These are phyloP conservation scores for Phlyctochytrium planicorne DNA, from an alignment of 192 early-diverging fungal genomes.

Conservation along the genomic window DNA sequence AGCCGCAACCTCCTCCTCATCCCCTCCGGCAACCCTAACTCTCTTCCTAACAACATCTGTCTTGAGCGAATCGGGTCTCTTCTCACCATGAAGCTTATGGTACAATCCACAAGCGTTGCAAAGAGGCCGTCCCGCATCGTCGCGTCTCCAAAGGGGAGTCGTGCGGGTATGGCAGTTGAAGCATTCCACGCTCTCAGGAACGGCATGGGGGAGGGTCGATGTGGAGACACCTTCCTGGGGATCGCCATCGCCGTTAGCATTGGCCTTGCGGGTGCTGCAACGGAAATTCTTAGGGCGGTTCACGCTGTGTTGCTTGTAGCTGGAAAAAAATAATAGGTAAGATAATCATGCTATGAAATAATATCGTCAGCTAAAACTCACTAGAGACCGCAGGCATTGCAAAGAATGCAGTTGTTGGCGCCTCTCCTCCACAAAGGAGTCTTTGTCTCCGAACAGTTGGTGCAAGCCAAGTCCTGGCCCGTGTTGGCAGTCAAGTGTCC, in stretches of 20 bases:
- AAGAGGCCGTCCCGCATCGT: slow-evolving; percentile 7
- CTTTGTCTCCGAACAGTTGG: slow-evolving; percentile 70
- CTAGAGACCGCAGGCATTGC: slow-evolving; percentile 86
- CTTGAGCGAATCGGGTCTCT: slow-evolving; percentile 84
- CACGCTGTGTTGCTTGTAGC: not conserved
- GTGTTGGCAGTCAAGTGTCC: too few relatives aligned
- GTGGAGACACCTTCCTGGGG: too few relatives aligned
- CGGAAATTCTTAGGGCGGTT: not conserved
- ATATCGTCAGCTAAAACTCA: slow-evolving; percentile 20
- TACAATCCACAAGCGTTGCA: slow-evolving; percentile 20
- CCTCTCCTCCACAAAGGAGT: slow-evolving; percentile 87
- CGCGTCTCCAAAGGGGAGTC: slow-evolving; percentile 14
- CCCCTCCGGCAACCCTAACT: not conserved
- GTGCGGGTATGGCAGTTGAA: slow-evolving; percentile 12
- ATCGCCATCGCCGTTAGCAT: too few relatives aligned
- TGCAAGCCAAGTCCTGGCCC: slow-evolving; percentile 40
- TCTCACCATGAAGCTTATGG: slow-evolving; percentile 80
- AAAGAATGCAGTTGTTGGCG: slow-evolving; percentile 70
- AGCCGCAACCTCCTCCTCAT: too few relatives aligned
- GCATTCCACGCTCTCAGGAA: slow-evolving; percentile 3
- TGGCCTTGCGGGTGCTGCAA: too few relatives aligned
- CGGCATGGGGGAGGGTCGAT: not conserved
- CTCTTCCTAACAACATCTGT: slow-evolving; percentile 67
- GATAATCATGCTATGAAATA: too few relatives aligned
- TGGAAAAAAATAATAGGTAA: not conserved